These are phyloP conservation scores for Ophiostoma ips DNA, from an alignment of 2,329 filamentous ascomycete genomes.

Conservation along the genomic window DNA sequence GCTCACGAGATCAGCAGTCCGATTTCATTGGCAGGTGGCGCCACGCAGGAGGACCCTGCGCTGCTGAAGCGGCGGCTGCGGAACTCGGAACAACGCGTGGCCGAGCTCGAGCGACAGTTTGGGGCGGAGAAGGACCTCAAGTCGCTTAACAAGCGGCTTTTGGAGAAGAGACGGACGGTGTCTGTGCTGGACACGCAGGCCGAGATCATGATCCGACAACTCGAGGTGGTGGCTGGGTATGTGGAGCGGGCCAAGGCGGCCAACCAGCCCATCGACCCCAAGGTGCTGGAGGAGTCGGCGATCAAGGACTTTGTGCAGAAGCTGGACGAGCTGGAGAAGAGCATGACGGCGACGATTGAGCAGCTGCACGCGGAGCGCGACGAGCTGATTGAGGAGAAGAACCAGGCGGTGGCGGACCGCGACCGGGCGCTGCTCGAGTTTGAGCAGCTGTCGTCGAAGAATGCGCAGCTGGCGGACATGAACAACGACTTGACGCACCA, in stretches of 20 bases:
- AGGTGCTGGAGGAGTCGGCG: slow-evolving; percentile 73
- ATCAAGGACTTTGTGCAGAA: slow-evolving; percentile 83
- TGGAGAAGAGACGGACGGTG: slow-evolving; percentile 91
- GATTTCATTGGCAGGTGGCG: slow-evolving; percentile 43
- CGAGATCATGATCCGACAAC: slow-evolving; percentile 85
- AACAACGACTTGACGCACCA: slow-evolving; percentile 92
- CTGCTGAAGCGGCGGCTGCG: slow-evolving; percentile 63
- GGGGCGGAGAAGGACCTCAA: slow-evolving; percentile 50
- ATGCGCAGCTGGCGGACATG: slow-evolving; percentile 83
- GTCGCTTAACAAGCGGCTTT: slow-evolving; percentile 72
- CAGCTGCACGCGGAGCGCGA: slow-evolving; percentile 58
- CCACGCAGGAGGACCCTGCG: slow-evolving; percentile 43
- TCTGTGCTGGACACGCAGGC: slow-evolving; percentile 87
- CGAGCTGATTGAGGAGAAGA: slow-evolving; percentile 71
- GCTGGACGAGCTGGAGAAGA: slow-evolving; percentile 45
- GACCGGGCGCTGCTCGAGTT: slow-evolving; percentile 92
- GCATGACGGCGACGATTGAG: slow-evolving; percentile 44
- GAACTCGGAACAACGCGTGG: slow-evolving; percentile 69
- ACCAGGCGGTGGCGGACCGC: slow-evolving; percentile 67
- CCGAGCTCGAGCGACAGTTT: slow-evolving; percentile 74
- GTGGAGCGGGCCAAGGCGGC: slow-evolving; percentile 75
- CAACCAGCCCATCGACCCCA: slow-evolving; percentile 65
- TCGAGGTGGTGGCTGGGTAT: slow-evolving; percentile 80
- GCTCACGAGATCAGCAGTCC: slow-evolving; percentile 58
- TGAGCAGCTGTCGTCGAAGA: slow-evolving; percentile 86